Evolutionary conservation across 805 yeast species (phyloP), one percentile per base, ranked within the genome.

Genomic region (Sporopachydermia lactativora): DNA sequence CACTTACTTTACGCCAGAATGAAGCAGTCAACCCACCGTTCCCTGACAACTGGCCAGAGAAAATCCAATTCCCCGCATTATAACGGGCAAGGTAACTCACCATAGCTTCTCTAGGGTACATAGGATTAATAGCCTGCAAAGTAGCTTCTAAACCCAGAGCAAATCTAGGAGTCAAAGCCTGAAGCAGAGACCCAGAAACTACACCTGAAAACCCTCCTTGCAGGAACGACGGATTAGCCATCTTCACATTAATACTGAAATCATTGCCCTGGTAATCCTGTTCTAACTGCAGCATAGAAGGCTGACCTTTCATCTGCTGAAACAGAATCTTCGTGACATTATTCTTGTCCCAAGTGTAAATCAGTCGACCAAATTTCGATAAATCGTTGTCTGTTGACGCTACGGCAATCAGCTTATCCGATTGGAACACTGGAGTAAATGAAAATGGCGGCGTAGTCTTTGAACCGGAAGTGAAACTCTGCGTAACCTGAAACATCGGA

Each of bases 401-500:
- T 69, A 89, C 97, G 50, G 82, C 70, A 55, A 92, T 81, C 54
- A 78, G 68, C 52, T 75, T 73, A 56, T 89, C 96, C 47, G 80
- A 77, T 47, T 94, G 96, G 61, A 77, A 86, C 53, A 89, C 70
- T 37, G 95, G 89, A 43, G 85, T 75, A 59, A 89, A 83, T 18
- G 95, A 88, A 60, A 92, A 92, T 49, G 92, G 80, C 40, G 96
- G 95, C 61, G 83, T 69, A 38, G 75, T 73, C 49, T 78, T 77
- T 43, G 94, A 81, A 39, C 97, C 97, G 50, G 84, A 68, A 34
- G 94, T 71, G 57, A 92, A 81, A 45, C 95, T 80, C 60, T 92
- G 98, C 47, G 95, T 81, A 44, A 94, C 82, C 71, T 92, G 97
- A 80, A 92, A 92, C 44, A 84, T 88, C 43, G 98, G 98, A 63